These are phyloP conservation scores for Lachancea nothofagi DNA, from an alignment of 805 yeast genomes.

Conservation along the genomic window DNA sequence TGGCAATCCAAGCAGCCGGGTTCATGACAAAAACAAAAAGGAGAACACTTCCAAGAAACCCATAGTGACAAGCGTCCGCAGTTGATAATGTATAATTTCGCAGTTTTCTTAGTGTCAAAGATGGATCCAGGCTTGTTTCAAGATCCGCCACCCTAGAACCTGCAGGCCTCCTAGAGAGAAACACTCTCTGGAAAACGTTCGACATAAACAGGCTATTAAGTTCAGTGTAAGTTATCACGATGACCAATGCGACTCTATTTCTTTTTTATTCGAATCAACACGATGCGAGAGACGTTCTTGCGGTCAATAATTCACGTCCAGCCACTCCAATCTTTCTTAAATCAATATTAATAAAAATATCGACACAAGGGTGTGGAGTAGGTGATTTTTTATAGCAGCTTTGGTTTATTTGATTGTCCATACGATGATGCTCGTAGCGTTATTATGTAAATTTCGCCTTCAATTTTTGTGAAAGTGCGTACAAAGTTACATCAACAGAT, in stretches of 20 bases:
- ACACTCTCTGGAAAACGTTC: slow-evolving; percentile 43
- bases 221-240: neutral
- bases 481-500: no score
- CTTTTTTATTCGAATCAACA: neutral
- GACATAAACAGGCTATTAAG: slow-evolving; percentile 12
- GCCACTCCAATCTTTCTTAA: no score
- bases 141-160: slow-evolving; percentile 47
- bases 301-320: no score
- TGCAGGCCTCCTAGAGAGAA: slow-evolving; percentile 49
- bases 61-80: slow-evolving; percentile 49
- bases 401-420: no score
- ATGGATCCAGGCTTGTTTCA: slow-evolving; percentile 44
- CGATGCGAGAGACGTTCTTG: no score
- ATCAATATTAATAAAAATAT: no score
- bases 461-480: no score
- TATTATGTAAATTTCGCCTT: no score
- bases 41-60: slow-evolving; percentile 47
- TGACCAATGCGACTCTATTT: neutral
- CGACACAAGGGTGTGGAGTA: no score
- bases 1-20: slow-evolving; percentile 46
- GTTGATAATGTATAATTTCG: slow-evolving; percentile 39
- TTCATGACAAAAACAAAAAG: slow-evolving; percentile 52
- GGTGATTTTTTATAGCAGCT: no score
- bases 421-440: no score
- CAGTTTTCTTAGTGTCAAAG: slow-evolving; percentile 37